Conservation (phyloP, 306 rosid species). For the Cucurbita moschata region DNA sequence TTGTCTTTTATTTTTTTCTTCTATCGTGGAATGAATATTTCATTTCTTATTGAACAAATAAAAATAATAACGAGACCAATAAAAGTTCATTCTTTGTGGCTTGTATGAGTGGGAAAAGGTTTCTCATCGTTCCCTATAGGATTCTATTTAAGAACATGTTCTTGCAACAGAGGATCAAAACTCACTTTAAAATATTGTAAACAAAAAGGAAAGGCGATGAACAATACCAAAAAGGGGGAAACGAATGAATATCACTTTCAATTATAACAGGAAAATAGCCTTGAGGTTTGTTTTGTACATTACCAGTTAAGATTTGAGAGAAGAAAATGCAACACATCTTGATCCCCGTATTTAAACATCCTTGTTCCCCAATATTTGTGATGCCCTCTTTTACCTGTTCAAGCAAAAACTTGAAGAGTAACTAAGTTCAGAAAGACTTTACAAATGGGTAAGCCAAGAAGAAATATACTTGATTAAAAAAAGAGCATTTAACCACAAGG, state of each 20-base stretch:
- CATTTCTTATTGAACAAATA: neutral
- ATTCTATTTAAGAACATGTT: neutral
- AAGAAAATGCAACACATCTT: slow-evolving; percentile 78
- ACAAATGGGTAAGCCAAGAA: neutral
- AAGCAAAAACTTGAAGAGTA: slow-evolving; percentile 14
- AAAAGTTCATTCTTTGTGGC: neutral
- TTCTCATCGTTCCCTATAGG: neutral
- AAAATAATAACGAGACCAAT: neutral
- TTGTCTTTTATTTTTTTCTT: neutral
- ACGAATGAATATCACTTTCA: neutral
- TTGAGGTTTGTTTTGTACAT: slow-evolving; percentile 6
- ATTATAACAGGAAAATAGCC: neutral
- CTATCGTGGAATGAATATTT: neutral
- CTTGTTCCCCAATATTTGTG: slow-evolving; percentile 94
- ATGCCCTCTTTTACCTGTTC: slow-evolving; percentile 77
- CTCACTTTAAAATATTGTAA: neutral
- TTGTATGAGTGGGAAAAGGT: neutral
- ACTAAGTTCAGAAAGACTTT: neutral
- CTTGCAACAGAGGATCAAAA: neutral
- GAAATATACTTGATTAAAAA: neutral
- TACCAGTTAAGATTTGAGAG: slow-evolving; percentile 92
- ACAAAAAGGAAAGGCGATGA: neutral
- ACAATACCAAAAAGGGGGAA: neutral
- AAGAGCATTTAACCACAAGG: neutral
- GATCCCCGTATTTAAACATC: slow-evolving; percentile 86